Evolutionary conservation across 192 early-diverging fungal genomes (phyloP).

Genomic region (Dissophora ornata): DNA sequence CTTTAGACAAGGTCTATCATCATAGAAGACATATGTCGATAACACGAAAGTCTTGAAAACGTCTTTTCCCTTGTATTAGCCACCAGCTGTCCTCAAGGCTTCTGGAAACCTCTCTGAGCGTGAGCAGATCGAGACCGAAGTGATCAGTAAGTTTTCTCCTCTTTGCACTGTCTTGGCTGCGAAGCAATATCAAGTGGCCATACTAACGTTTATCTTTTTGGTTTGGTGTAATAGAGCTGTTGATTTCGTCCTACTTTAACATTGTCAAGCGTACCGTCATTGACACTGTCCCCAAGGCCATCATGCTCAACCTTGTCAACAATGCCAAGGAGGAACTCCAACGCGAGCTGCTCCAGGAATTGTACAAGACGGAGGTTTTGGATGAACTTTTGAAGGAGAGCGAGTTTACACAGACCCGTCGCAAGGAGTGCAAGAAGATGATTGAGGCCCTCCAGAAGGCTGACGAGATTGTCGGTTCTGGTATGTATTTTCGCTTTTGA

Average conservation of each 20-base stretch:
- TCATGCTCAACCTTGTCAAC: constrained; percentile 97
- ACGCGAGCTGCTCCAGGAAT: constrained; percentile 92
- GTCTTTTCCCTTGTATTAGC: too few relatives aligned
- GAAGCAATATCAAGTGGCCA: too few relatives aligned
- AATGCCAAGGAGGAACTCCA: constrained; percentile 94
- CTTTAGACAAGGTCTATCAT: too few relatives aligned
- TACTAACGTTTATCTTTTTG: constrained; percentile 5
- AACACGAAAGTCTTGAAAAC: too few relatives aligned
- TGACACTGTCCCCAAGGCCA: constrained; percentile 98
- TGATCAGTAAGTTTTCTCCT: constrained; percentile 82
- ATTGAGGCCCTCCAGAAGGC: constrained; percentile 90
- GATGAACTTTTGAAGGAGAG: constrained; percentile 96
- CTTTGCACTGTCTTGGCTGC: background rate
- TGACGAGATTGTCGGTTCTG: constrained; percentile 68
- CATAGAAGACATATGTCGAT: too few relatives aligned
- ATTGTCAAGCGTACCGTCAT: constrained; percentile 98
- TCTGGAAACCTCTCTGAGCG: constrained; percentile 95
- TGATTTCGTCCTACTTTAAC: constrained; percentile 97
- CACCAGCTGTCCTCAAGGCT: constrained; percentile 92
- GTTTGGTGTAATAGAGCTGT: constrained; percentile 70
- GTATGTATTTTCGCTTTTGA: constrained; percentile 14
- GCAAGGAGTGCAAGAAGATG: constrained; percentile 99
- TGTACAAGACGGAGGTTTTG: constrained; percentile 96
- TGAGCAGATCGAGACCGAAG: constrained; percentile 98
- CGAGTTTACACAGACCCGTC: constrained; percentile 89